Percentiles rank a stretch among this genome's conserved stretches.
phyloP scores from a whole-genome alignment of 2,329 filamentous ascomycete genomes.

The Cyanodermella asteris region DNA sequence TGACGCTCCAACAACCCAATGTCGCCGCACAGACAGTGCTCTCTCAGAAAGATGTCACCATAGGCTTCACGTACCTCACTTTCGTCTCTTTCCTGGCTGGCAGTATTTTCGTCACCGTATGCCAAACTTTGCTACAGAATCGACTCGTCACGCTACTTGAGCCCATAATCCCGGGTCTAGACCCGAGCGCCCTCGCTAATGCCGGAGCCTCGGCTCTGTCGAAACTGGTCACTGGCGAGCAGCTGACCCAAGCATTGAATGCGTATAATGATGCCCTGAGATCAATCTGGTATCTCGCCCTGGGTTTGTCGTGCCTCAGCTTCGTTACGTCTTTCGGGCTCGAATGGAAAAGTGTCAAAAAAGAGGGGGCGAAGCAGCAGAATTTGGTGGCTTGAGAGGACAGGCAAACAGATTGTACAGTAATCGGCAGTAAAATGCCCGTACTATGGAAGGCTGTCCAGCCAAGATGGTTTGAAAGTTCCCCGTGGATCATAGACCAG shows the following conservation, averaged over 20 bases:
- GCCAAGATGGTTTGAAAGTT: no score
- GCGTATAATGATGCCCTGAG: conserved; percentile 18
- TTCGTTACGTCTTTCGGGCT: conserved; percentile 15
- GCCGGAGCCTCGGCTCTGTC: conserved; percentile 14
- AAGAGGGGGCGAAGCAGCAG: conserved; percentile 1
- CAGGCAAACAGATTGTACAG: no score
- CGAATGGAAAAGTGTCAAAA: conserved; percentile 20
- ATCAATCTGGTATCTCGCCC: conserved; percentile 17
- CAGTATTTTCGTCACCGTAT: conserved; percentile 16
- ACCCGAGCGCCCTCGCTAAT: conserved; percentile 12
- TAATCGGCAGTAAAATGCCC: no score
- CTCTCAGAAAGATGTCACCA: conserved; percentile 13
- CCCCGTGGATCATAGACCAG: no score
- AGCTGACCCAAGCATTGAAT: conserved; percentile 12
- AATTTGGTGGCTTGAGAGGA: no score
- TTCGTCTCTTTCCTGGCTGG: conserved; percentile 18
- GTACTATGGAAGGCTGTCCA: no score
- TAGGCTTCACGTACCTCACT: conserved; percentile 15
- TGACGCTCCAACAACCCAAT: conserved; percentile 16
- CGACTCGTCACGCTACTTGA: conserved; percentile 12
- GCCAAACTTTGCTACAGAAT: conserved; percentile 19
- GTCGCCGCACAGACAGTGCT: conserved; percentile 16
- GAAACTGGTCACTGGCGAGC: conserved; percentile 10
- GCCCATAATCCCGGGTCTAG: conserved; percentile 10
- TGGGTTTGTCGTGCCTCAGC: conserved; percentile 16